Conservation (phyloP, 2,329 filamentous ascomycete genomes). For the Alternaria conjuncta region DNA sequence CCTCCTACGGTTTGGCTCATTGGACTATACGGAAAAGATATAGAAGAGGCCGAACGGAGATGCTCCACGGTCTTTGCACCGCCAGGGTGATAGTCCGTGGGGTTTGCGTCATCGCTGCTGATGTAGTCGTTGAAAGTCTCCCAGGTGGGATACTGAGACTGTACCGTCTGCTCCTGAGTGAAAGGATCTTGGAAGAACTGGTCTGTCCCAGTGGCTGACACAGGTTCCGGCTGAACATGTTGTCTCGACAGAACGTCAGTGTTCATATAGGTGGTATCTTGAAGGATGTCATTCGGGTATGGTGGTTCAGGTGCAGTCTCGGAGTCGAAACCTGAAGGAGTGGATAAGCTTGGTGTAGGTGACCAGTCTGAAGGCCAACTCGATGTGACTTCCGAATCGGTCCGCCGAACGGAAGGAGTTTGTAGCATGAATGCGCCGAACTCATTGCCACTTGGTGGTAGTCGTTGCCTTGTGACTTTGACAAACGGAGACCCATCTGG, state of each 20-base stretch:
- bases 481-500: conserved; percentile 40
- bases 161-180: conserved; percentile 30
- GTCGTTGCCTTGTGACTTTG: conserved; percentile 37
- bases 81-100: conserved; percentile 29
- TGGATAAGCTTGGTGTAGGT: conserved; percentile 33
- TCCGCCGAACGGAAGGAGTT: conserved; percentile 21
- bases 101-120: conserved; percentile 28
- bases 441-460: conserved; percentile 38
- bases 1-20: conserved; percentile 13
- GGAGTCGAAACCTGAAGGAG: conserved; percentile 35
- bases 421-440: conserved; percentile 38
- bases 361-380: conserved; percentile 36
- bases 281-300: conserved; percentile 30
- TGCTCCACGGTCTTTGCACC: conserved; percentile 4
- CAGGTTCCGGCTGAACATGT: conserved; percentile 18
- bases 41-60: conserved; percentile 4
- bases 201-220: conserved; percentile 28
- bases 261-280: conserved; percentile 32
- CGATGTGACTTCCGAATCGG: conserved; percentile 23
- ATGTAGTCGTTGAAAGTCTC: conserved; percentile 37
- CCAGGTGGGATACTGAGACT: conserved; percentile 33
- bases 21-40: conserved; percentile 29
- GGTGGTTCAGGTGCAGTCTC: conserved; percentile 38
- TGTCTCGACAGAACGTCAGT: conserved; percentile 24
- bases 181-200: conserved; percentile 38